Evolutionary conservation across 2,329 filamentous ascomycete species (phyloP).

Genomic region (Calonectria hawksworthii): DNA sequence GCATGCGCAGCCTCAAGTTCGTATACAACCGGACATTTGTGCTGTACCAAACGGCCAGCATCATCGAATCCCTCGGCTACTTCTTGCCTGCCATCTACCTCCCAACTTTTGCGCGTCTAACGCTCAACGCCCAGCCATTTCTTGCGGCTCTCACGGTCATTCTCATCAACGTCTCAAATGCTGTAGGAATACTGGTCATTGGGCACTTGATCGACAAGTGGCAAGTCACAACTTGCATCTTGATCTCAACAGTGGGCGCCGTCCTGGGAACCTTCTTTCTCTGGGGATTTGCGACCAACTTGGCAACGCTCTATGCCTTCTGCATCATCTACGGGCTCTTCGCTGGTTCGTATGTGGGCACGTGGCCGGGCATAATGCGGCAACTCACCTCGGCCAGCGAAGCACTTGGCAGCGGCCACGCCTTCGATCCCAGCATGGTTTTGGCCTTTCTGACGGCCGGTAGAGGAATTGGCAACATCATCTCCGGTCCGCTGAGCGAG

Average conservation of each 20-base stretch:
- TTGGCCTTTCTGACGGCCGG: constrained; percentile 68
- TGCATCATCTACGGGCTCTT: constrained; percentile 74
- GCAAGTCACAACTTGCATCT: constrained; percentile 62
- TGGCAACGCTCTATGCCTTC: constrained; percentile 69
- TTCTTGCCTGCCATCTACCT: constrained; percentile 73
- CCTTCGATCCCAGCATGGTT: constrained; percentile 62
- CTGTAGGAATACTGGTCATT: constrained; percentile 63
- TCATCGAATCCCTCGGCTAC: constrained; percentile 69
- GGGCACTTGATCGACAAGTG: constrained; percentile 61
- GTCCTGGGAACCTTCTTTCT: constrained; percentile 67
- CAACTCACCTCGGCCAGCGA: constrained; percentile 46
- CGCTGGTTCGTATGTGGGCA: constrained; percentile 70
- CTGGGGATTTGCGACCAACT: constrained; percentile 67
- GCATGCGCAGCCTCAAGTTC: constrained; percentile 58
- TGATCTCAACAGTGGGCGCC: constrained; percentile 67
- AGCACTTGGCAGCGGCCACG: neutral
- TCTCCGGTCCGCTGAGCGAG: constrained; percentile 68
- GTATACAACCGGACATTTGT: constrained; percentile 65
- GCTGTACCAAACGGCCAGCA: constrained; percentile 67
- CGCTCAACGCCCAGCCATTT: constrained; percentile 60
- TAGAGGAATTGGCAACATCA: constrained; percentile 70
- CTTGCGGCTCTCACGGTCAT: constrained; percentile 66
- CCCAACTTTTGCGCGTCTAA: constrained; percentile 63
- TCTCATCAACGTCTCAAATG: constrained; percentile 68
- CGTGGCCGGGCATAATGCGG: constrained; percentile 68